Conservation (phyloP, 208 protist genomes). For the Crithidia expoeki region DNA sequence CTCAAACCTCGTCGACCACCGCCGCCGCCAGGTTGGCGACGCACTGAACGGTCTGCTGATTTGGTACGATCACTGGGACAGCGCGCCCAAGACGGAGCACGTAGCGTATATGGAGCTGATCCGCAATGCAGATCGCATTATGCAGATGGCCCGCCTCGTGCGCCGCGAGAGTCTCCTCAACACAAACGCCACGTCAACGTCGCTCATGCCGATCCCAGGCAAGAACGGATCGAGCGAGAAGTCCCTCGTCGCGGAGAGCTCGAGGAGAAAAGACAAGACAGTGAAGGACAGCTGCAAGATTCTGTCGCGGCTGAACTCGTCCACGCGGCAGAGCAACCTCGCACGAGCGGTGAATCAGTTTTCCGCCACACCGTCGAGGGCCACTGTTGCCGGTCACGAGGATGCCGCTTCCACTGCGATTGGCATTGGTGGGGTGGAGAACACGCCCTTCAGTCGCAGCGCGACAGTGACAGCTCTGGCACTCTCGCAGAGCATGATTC, state of each 20-base stretch:
- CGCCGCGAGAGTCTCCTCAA: slow-evolving; percentile 67
- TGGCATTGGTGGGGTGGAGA: slow-evolving; percentile 7
- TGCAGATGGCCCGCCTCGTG: slow-evolving; percentile 71
- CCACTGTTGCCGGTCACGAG: slow-evolving; percentile 15
- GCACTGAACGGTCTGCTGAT: slow-evolving; percentile 73
- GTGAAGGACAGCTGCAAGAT: slow-evolving; percentile 55
- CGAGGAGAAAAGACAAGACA: slow-evolving; percentile 39
- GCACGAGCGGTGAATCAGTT: slow-evolving; percentile 38
- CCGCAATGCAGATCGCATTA: slow-evolving; percentile 72
- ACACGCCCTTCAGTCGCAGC: slow-evolving; percentile 42
- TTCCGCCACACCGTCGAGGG: slow-evolving; percentile 24
- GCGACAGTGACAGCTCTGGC: slow-evolving; percentile 41
- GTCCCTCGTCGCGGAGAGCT: slow-evolving; percentile 23
- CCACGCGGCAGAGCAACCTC: slow-evolving; percentile 47
- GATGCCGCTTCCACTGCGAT: background rate
- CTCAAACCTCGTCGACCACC: slow-evolving; percentile 62
- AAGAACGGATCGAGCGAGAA: slow-evolving; percentile 42
- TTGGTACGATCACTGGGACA: slow-evolving; percentile 87
- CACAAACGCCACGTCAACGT: slow-evolving; percentile 69
- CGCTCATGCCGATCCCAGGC: slow-evolving; percentile 51
- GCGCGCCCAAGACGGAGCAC: slow-evolving; percentile 72
- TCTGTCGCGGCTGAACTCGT: slow-evolving; percentile 41
- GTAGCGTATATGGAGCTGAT: slow-evolving; percentile 84
- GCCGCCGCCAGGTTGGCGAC: slow-evolving; percentile 58
- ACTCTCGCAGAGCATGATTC: slow-evolving; percentile 46